Base-by-base conservation (phyloP, 805 yeast species). In the Metschnikowia anglica region DNA sequence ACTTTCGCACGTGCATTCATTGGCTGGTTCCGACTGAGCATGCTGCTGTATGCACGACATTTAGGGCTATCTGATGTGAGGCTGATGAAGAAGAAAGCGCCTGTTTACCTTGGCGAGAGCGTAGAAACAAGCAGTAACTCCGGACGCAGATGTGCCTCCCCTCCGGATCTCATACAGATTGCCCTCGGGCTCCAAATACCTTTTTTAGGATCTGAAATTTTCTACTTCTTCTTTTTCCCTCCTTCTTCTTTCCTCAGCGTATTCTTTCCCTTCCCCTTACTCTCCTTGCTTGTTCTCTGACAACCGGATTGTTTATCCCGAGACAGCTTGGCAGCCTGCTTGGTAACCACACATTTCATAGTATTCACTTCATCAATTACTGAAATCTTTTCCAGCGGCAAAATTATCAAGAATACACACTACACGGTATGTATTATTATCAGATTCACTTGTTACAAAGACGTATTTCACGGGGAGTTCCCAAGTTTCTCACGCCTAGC, bases 161-260 rank as follows among this genome's bases (percentile, higher is more conserved):
- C 37, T 28, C 31, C 43, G 43, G 39, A 40, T 28, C 34, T 40
- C 30, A 30, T 18, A 40, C 23, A 21, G 25, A 21, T 21, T 9
- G 12, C 43, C 39, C 39, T 33, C 34, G 32, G 43, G 30, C 28
- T 13, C 11, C 15, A 17, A 28, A 23, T 23, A 11, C 8, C 33
- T 16, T 16, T 21, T 4, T 21, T 17, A 7, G 18, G 11, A 5
- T 9, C 13, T 9, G 21, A 15, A 27, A 26, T 16, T 19, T 18
- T 30, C 2, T 12, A 33, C 23, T 18, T 13, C 33, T 12, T 20
- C 23, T 33, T 28, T 20, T 20, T 39, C 26, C 16, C 26, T 20
- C 18, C 17, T 23, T 28, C 20, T 24, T 11, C 15, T 12, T 24
- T 24, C 10, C 29, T 34, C 17, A 8, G 13, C n/a, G 11, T 33